Evolutionary conservation across 805 yeast species (phyloP).

Genomic region (Nakazawaea wyomingensis): DNA sequence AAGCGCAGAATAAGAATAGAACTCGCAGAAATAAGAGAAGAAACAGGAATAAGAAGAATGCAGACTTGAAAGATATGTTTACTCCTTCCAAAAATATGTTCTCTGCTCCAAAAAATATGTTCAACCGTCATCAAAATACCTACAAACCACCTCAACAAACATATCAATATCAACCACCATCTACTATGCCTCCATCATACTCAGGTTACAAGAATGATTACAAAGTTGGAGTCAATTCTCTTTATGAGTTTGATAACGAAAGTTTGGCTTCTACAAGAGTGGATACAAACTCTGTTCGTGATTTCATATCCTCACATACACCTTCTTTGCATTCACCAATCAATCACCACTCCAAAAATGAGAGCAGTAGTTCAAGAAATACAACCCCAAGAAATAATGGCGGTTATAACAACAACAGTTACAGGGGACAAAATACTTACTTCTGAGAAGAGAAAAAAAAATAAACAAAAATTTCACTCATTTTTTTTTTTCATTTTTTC

Average conservation of each 20-base stretch:
- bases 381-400: not conserved
- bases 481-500: not conserved
- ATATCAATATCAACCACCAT: slow-evolving; percentile 9
- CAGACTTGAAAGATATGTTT: slow-evolving; percentile 3
- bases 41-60: slow-evolving; percentile 3
- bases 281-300: slow-evolving; percentile 6
- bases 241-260: not conserved
- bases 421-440: slow-evolving; percentile 10
- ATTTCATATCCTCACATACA: not conserved
- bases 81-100: no score
- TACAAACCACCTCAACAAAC: slow-evolving; percentile 22
- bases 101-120: no score
- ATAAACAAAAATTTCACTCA: not conserved
- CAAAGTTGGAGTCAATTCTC: not conserved
- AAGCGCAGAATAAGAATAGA: no score
- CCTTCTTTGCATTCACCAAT: not conserved
- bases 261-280: not conserved
- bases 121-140: no score
- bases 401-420: no score
- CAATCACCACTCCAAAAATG: not conserved
- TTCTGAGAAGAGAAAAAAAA: not conserved
- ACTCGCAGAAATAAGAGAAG: slow-evolving; percentile 14
- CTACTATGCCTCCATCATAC: slow-evolving; percentile 4
- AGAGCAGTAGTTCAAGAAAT: not conserved
- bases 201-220: slow-evolving; percentile 3